Conservation (phyloP, 148 eudicot genomes). For the Amaranthus hypochondriacus region DNA sequence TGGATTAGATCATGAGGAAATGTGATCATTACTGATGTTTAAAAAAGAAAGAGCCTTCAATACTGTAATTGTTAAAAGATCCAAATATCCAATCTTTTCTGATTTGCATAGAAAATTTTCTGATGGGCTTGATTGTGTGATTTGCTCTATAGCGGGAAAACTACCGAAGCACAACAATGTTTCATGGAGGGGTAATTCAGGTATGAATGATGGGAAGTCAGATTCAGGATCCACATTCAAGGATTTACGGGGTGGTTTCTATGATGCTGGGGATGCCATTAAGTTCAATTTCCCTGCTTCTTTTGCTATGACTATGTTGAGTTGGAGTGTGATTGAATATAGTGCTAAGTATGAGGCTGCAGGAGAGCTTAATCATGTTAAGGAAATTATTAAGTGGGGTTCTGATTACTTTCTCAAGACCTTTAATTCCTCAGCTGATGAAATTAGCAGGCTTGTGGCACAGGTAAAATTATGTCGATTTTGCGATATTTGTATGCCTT, state of each 20-base stretch:
- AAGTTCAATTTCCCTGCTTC: constrained; percentile 86
- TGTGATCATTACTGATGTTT: not conserved
- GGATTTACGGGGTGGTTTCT: constrained; percentile 80
- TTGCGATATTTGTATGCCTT: not conserved
- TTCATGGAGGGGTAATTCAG: constrained; percentile 90
- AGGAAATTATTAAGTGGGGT: constrained; percentile 95
- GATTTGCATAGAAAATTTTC: not conserved
- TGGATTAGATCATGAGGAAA: not conserved
- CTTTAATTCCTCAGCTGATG: constrained; percentile 79
- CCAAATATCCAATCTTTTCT: not conserved
- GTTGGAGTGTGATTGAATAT: constrained; percentile 99
- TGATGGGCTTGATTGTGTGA: constrained; percentile 13
- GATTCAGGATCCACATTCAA: constrained; percentile 40
- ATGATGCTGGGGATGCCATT: constrained; percentile 97
- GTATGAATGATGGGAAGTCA: constrained; percentile 72
- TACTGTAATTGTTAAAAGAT: not conserved
- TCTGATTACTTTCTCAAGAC: constrained; percentile 91
- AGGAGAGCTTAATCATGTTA: constrained; percentile 82
- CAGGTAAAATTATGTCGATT: constrained; percentile 44
- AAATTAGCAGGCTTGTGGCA: constrained; percentile 50
- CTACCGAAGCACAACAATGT: constrained; percentile 89
- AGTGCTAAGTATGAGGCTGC: constrained; percentile 91
- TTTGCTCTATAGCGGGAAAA: constrained; percentile 64
- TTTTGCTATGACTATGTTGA: constrained; percentile 94
- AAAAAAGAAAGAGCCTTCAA: too few species aligned